Base-by-base conservation (phyloP, 495 filamentous ascomycete species). In the Aspergillus asperescens region DNA sequence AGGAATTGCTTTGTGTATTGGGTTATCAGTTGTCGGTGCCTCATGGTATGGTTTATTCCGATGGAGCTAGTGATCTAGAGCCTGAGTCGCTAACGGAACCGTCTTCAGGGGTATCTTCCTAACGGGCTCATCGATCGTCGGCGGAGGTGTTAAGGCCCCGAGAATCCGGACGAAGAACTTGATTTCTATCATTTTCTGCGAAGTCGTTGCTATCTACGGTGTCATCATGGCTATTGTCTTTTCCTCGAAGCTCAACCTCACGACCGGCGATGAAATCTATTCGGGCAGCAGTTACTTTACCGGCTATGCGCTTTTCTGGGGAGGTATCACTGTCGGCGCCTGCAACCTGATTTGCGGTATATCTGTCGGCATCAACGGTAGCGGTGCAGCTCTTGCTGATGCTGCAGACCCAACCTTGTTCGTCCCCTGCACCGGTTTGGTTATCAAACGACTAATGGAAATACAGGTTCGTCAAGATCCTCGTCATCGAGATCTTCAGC, bases 141-240 rank as follows among this genome's bases (percentile, higher is more conserved):
- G 94, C 54, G 94, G 87, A 55, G 94, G 94, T 72, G 94, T 99
- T 66, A 87, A 85, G 61, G 93, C 94, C 23, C 94, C 93, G 16
- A 83, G 93, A 58, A 97, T 99, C 67, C 87, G 92, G 60, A 99
- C 94, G 47, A 99, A 99, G 82, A 99, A 97, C 74, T 69, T 99
- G 54, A 96, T 99, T 65, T 97, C 94, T 59, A 97, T 99, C 75
- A 96, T 99, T 75, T 99, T 99, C 80, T 99, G 94, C 75, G 94
- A 99, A 73, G 94, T 97, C 58, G 94, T 99, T 56, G 94, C 94
- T 63, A 99, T 99, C 68, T 99, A 99, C 78, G 94, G 94, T 62
- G 90, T 99, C 62, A 99, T 99, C 73, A 97, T 97, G 89, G 85
- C 92, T 55, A 99, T 99, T 67, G 84, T 99, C 39, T 96, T 96